Percentiles rank a stretch among this genome's conserved stretches.
phyloP scores from a whole-genome alignment of 768 basidiomycete species.

The Mycena indigotica region DNA sequence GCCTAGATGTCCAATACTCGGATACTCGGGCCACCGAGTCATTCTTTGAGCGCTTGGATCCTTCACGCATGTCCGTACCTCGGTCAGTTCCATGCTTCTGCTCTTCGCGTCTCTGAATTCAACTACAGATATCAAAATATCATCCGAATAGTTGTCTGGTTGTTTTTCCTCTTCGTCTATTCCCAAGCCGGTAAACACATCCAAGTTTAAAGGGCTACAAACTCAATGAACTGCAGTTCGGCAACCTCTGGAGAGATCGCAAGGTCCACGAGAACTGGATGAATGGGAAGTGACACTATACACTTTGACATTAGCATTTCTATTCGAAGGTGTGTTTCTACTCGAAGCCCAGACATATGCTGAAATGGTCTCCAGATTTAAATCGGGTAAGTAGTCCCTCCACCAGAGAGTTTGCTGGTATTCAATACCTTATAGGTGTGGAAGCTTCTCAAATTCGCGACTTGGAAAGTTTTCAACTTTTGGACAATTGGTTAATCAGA shows the following conservation, averaged over 20 bases:
- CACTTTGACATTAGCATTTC: slow-evolving; percentile 73
- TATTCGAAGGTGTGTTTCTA: slow-evolving; percentile 67
- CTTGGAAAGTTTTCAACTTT: slow-evolving; percentile 80
- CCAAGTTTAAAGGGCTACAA: slow-evolving; percentile 1
- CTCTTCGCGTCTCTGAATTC: neutral
- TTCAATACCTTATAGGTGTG: slow-evolving; percentile 54
- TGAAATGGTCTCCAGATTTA: slow-evolving; percentile 40
- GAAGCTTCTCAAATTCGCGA: slow-evolving; percentile 71
- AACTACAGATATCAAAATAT: slow-evolving; percentile 76
- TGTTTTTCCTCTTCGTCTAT: slow-evolving; percentile 77
- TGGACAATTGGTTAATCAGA: slow-evolving; percentile 58
- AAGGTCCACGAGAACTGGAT: slow-evolving; percentile 59
- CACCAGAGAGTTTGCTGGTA: neutral
- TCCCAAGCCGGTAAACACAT: slow-evolving; percentile 74
- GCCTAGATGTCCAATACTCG: slow-evolving; percentile 67
- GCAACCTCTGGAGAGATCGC: slow-evolving; percentile 74
- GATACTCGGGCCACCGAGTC: slow-evolving; percentile 47
- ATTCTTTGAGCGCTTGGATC: slow-evolving; percentile 75
- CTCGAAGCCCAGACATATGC: neutral
- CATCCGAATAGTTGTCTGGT: slow-evolving; percentile 76
- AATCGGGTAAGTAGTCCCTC: slow-evolving; percentile 48
- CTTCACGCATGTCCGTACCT: slow-evolving; percentile 79
- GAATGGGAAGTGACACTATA: slow-evolving; percentile 83
- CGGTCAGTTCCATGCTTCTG: slow-evolving; percentile 40
- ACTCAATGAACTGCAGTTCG: slow-evolving; percentile 48